Conservation (phyloP, 805 yeast species). For the Wickerhamiella shivajii region DNA sequence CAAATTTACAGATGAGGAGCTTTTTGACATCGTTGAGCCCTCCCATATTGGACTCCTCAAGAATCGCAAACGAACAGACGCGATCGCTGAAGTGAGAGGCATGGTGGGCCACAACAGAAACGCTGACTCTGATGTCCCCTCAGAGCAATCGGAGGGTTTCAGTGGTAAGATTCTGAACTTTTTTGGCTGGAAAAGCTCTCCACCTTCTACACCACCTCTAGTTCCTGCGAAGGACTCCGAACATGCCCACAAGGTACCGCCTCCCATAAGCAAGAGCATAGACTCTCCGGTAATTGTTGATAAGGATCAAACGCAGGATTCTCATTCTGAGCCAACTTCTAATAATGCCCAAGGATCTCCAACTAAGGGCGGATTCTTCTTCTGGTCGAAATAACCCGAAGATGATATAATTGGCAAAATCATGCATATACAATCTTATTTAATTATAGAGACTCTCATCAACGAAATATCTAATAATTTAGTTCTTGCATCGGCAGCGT, state of each 20-base stretch:
- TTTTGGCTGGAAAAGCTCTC: constrained; percentile 3
- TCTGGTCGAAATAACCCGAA: constrained; percentile 2
- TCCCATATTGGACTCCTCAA: constrained; percentile 10
- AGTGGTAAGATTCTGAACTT: constrained; percentile 4
- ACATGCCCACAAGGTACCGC: background rate
- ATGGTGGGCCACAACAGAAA: background rate
- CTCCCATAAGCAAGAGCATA: background rate
- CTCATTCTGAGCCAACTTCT: no score
- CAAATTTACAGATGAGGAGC: constrained; percentile 47
- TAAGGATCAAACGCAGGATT: no score
- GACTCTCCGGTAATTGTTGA: constrained; percentile 4
- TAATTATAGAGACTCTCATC: background rate
- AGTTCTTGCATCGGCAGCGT: background rate
- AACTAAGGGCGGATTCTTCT: no score
- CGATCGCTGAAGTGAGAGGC: constrained; percentile 8
- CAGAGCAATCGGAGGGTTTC: background rate
- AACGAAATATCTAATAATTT: no score
- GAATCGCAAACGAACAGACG: constrained; percentile 8
- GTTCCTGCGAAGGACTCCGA: background rate
- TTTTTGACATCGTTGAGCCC: constrained; percentile 48
- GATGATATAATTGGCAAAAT: background rate
- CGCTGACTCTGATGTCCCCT: background rate
- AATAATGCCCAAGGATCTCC: no score
- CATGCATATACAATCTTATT: background rate
- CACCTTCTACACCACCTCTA: background rate